Evolutionary conservation across 169 alveolate species (phyloP).

Genomic region (Fabrea salina): DNA sequence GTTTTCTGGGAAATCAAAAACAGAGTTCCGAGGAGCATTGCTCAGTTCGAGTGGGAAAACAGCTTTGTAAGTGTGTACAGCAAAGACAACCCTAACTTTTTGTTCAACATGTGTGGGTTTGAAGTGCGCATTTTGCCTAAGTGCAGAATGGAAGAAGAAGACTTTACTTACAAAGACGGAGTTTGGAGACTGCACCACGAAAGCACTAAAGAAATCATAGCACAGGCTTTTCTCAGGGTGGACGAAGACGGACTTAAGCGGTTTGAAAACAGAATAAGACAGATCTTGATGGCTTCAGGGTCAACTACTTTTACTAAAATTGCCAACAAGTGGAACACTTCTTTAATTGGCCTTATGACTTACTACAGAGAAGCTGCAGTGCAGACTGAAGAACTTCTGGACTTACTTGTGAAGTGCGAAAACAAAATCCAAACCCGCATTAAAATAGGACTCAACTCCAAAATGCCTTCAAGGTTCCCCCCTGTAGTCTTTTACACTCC

Average conservation of each 20-base stretch:
- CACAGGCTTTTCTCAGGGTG: conserved; percentile 98
- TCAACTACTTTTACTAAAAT: conserved; percentile 99
- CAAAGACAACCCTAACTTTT: conserved; percentile 97
- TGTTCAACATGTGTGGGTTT: conserved; percentile 98
- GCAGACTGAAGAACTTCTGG: conserved; percentile 97
- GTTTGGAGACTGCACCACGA: conserved; percentile 98
- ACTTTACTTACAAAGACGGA: conserved; percentile 91
- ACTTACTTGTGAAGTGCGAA: conserved; percentile 97
- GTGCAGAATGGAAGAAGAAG: conserved; percentile 76
- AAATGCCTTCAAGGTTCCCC: conserved; percentile 99
- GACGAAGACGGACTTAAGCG: conserved; percentile 96
- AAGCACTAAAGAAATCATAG: conserved; percentile 97
- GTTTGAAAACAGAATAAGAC: conserved; percentile 96
- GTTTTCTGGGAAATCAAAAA: conserved; percentile 99
- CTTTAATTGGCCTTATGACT: conserved; percentile 98
- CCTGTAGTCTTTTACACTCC: conserved; percentile 99
- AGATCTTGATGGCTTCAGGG: conserved; percentile 98
- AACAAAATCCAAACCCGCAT: conserved; percentile 99
- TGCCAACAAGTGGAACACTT: conserved; percentile 99
- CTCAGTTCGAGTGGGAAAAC: conserved; percentile 97
- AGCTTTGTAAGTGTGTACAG: conserved; percentile 98
- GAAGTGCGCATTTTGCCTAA: conserved; percentile 96
- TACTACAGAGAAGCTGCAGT: conserved; percentile 99
- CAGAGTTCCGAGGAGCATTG: conserved; percentile 97
- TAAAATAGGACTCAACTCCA: conserved; percentile 99